Base-by-base conservation (phyloP, 2,329 filamentous ascomycete genomes). In the Penicillium sp. region DNA sequence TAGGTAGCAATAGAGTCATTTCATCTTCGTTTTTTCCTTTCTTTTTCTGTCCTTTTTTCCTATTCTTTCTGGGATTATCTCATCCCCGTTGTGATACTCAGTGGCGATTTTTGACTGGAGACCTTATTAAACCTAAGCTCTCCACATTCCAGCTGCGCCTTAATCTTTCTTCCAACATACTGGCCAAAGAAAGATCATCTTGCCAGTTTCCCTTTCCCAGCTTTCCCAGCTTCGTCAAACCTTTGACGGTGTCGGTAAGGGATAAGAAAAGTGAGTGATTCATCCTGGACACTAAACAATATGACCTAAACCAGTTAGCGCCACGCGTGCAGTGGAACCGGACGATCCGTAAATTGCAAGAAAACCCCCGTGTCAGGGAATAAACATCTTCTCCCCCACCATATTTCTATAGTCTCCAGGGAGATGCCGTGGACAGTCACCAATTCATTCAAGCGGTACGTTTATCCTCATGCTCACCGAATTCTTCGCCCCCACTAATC, bases 391-490 rank as follows among this genome's bases (percentile, higher is more conserved):
- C 48, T 42, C 37, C 37, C 53, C 57, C 31, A 42, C 21, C 49
- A 42, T 46, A 55, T 21, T 43, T 42, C 44, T 55, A 51, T 46
- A 53, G 26, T 35, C 51, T 46, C 51, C 60, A 70, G 69, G 72
- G 75, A 76, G 69, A 78, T 76, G 76, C 78, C 78, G 65, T 80
- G 78, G 72, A 80, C 78, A 65, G 77, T 80, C 66, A 80, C 78
- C 64, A 80, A 80, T 71, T 80, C 77, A 63, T 79, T 79, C 65
- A 80, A 79, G 72, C 76, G 78, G 78, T 79, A 75, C 29, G 64
- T 58, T 26, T 26, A 51, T 53, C 48, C 37, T 23, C 31, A 50
- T 58, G 33, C 43, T 55, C 21, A 54, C 35, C 50, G 35, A n/a
- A 19, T 19, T 7, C 35, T 39, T 19, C 14, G 21, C 50, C 42